Percentiles rank a stretch among this genome's conserved stretches.
Evolutionary conservation across 2,329 filamentous ascomycete species (phyloP).

Genomic region (Scytalidium sp.): DNA sequence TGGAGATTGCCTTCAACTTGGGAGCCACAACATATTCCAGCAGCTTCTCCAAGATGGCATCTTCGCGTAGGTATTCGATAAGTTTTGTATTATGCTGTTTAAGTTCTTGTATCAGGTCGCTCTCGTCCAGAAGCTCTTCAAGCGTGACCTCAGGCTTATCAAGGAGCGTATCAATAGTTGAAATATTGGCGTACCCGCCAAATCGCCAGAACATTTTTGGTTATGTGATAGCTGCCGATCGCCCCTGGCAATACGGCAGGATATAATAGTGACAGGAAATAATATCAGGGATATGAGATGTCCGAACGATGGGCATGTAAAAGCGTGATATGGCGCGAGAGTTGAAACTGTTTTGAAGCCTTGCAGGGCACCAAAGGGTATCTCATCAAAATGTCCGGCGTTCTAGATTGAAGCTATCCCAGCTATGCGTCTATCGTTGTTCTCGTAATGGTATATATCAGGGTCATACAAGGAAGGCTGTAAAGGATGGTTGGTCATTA

Average conservation of each 20-base stretch:
- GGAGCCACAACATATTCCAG: constrained; percentile 90
- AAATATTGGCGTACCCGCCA: constrained; percentile 97
- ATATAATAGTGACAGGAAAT: constrained; percentile 17
- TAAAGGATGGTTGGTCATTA: neutral
- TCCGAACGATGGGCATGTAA: constrained; percentile 25
- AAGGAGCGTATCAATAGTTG: constrained; percentile 92
- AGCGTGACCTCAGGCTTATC: constrained; percentile 93
- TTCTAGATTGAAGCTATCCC: neutral
- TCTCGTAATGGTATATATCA: neutral
- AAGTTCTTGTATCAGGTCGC: constrained; percentile 93
- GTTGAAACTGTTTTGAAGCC: neutral
- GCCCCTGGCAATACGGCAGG: constrained; percentile 20
- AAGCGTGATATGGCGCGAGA: constrained; percentile 16
- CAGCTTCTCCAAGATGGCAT: constrained; percentile 77
- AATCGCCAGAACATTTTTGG: constrained; percentile 98
- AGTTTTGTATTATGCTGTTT: constrained; percentile 98
- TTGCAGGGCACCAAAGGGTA: neutral
- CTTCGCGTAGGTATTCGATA: constrained; percentile 90
- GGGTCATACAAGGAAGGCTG: neutral
- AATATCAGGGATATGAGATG: constrained; percentile 14
- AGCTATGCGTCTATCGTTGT: neutral
- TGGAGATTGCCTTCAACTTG: constrained; percentile 55
- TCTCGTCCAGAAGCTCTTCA: constrained; percentile 94
- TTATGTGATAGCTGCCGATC: constrained; percentile 26
- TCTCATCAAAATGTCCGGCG: neutral